Base-by-base conservation (phyloP, 2,329 filamentous ascomycete genomes). In the Cercospora zeae-maydis region DNA sequence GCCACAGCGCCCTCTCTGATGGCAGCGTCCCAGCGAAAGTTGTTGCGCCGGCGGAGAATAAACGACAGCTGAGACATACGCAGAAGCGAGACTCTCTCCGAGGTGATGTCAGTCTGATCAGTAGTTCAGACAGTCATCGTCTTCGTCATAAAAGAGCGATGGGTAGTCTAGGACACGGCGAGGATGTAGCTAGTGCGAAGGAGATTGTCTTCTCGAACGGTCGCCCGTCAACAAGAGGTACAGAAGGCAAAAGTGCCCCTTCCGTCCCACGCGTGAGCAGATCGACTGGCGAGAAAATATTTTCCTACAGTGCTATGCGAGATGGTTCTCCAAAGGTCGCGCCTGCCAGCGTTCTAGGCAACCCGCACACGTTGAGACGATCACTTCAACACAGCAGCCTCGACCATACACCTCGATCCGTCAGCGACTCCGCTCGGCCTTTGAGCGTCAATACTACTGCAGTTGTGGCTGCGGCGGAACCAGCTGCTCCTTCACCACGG, bases 1-100 rank as follows among this genome's bases (percentile, higher is more conserved):
- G 71, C 11, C 71, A 73, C 58, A 70, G 67, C 49, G 62, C 66
- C 10, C 65, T 71, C 34, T 70, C 69, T 45, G 62, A 67, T 39
- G 67, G 63, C n/a, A 68, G 67, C 21, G 62, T 73, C 8, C 61
- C 59, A 11, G 64, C 67, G 5, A 61, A 52, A 56, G 63, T 67
- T n/a, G 31, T 63, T 11, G 62, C 62, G 19, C 45, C 57, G 10
- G 62, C 61, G 21, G 66, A 66, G 36, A 51, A 60, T n/a, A 64
- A 66, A 56, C 67, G 63, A 31, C 71, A 63, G 55, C 57, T 72
- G 57, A 63, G 64, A 58, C 70, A 72, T 16, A 63, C 68, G 13
- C 61, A 61, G 13, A 72, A 70, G 57, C 62, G 67, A 27, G 65
- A 69, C 36, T 67, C 68, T 2, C 45, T 73, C 37, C 69, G 71